Percentiles rank a stretch among this genome's conserved stretches.
Evolutionary conservation across 371 early-diverging fungal species (phyloP).

Genomic region (Apophysomyces sp.): DNA sequence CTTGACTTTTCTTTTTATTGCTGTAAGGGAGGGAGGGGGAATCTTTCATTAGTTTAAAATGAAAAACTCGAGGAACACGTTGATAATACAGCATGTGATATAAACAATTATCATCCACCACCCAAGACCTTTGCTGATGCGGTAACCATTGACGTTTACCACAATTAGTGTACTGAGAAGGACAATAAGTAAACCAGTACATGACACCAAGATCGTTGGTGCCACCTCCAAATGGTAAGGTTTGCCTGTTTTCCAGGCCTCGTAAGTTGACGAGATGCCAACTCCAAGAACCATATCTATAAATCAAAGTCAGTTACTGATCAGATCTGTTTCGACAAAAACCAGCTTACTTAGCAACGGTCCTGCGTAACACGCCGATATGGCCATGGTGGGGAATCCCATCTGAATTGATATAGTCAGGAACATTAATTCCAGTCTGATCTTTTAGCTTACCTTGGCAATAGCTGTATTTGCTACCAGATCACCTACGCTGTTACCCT

Average conservation of each 20-base stretch:
- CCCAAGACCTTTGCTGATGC: constrained; percentile 47
- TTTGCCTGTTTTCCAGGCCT: constrained; percentile 38
- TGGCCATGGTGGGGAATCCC: constrained; percentile 86
- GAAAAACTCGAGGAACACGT: constrained; percentile 40
- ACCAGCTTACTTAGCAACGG: constrained; percentile 69
- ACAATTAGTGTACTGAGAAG: constrained; percentile 51
- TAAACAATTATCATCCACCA: constrained; percentile 53
- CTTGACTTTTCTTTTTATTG: no score
- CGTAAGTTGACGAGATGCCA: constrained; percentile 65
- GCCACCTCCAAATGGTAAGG: constrained; percentile 49
- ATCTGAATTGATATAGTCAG: constrained; percentile 28
- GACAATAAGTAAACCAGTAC: constrained; percentile 46
- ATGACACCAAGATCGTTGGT: constrained; percentile 56
- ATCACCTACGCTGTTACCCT: constrained; percentile 86
- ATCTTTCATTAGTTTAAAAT: background rate
- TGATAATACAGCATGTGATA: constrained; percentile 36
- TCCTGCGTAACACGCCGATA: constrained; percentile 85
- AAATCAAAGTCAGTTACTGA: background rate
- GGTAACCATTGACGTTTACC: constrained; percentile 51
- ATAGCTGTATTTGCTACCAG: constrained; percentile 82
- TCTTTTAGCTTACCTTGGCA: constrained; percentile 45
- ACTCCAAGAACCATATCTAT: constrained; percentile 76
- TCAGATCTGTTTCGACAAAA: background rate
- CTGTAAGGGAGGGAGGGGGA: background rate
- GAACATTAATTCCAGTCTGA: background rate